These are phyloP conservation scores for Durotheca rogersii DNA, from an alignment of 495 filamentous ascomycete species.

Conservation along the genomic window DNA sequence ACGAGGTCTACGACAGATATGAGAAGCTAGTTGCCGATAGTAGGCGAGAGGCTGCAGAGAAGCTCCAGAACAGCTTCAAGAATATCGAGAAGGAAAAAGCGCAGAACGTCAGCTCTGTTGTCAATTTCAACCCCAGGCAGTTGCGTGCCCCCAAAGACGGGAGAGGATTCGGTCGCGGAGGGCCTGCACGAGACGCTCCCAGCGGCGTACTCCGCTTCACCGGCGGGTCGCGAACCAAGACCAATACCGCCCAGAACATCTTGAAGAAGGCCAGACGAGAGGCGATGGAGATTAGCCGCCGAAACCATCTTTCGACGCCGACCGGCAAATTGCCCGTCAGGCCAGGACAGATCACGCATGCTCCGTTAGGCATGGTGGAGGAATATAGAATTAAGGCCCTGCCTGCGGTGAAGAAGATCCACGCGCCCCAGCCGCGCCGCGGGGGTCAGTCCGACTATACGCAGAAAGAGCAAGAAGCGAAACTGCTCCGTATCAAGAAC, in stretches of 20 bases:
- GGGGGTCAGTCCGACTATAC: conserved; percentile 1
- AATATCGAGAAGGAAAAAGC: conserved; percentile 33
- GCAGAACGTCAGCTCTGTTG: conserved; percentile 30
- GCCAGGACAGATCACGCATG: conserved; percentile 36
- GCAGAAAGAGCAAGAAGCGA: conserved; percentile 23
- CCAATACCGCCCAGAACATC: conserved; percentile 21
- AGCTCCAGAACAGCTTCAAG: conserved; percentile 39
- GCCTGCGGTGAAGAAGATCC: conserved; percentile 15
- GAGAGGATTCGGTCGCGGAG: neutral
- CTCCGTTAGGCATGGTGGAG: conserved; percentile 41
- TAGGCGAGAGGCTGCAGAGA: conserved; percentile 49
- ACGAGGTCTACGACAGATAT: conserved; percentile 42
- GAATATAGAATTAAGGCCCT: conserved; percentile 37
- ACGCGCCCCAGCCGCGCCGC: conserved; percentile 5
- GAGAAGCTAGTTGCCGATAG: conserved; percentile 46
- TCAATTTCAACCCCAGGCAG: conserved; percentile 28
- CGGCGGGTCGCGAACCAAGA: conserved; percentile 35
- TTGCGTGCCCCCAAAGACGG: conserved; percentile 22
- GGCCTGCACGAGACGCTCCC: neutral
- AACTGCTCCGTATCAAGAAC: conserved; percentile 23
- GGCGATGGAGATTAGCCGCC: conserved; percentile 28
- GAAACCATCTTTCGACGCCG: conserved; percentile 30
- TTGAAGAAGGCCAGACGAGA: conserved; percentile 34
- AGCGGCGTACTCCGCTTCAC: conserved; percentile 19
- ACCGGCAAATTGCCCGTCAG: conserved; percentile 24